Base-by-base conservation (phyloP, 768 basidiomycete genomes). In the Candolleomyces aberdarensis region DNA sequence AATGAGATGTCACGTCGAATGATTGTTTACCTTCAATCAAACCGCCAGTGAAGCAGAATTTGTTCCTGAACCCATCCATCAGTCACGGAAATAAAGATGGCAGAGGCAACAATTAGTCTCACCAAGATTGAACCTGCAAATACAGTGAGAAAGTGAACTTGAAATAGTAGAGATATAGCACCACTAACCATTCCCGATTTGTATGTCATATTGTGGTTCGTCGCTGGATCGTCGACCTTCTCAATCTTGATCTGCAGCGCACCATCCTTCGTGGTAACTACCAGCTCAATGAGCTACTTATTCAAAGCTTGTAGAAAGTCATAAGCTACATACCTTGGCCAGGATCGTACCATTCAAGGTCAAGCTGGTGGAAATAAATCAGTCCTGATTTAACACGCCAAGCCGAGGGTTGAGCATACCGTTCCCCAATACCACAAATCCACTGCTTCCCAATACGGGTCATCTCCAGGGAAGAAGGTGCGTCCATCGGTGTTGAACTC, bases 11-110 rank as follows among this genome's bases (percentile, higher is more conserved):
- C 39, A 41, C 13, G 32, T 63, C 47, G 11, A 36, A 1, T 36
- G 36, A 36, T 7, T 9, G 22, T 56, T 1, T 26, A 65, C 71
- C 69, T 64, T 74, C 87, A 58, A 89, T 78, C 56, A 87, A 70
- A 44, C 89, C 89, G n/a, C 86, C 85, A 9, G 87, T 88, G 66
- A 91, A 90, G 72, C 87, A 91, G 60, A 92, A 83, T 74, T 74
- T 75, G 55, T 74, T 75, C 72, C 74, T 75, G 52, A 5, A 19
- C 4, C 47, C 39, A 26, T 20, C 22, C 9, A 47, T 15, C n/a
- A 51, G 14, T 50, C 26, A 40, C 17, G 46, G 44, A 64, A 49
- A 22, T 14, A 8, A 54, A 17, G 20, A 5, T 15, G 49, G 10
- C 5, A 31, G 46, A 48, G 51, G 47, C 49, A 36, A 41, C 50